Evolutionary conservation across 306 rosid species (phyloP).

Genomic region (Oxytropis ochrocephala): DNA sequence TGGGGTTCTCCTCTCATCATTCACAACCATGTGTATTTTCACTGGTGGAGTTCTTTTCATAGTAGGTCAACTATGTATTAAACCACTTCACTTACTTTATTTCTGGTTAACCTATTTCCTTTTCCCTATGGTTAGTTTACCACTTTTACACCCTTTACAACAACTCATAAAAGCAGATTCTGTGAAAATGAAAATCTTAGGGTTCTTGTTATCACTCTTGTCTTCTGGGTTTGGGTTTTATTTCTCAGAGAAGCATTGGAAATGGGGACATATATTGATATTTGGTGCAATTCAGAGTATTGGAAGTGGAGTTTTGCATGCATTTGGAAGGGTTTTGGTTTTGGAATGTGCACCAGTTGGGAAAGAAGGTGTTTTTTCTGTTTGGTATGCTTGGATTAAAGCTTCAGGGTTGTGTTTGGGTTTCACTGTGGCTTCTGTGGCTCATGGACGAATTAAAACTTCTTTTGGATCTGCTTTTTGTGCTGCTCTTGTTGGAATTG

Average conservation of each 20-base stretch:
- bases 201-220: constrained; percentile 41
- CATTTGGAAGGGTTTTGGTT: constrained; percentile 56
- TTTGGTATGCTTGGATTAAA: constrained; percentile 63
- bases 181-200: constrained; percentile 60
- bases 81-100: constrained; percentile 42
- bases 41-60: constrained; percentile 46
- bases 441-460: constrained; percentile 27
- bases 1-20: constrained; percentile 48
- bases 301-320: constrained; percentile 46
- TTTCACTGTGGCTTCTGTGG: constrained; percentile 41
- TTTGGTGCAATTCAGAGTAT: constrained; percentile 62
- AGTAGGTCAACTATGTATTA: constrained; percentile 60
- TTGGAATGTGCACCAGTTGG: constrained; percentile 55
- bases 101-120: constrained; percentile 70
- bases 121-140: constrained; percentile 53
- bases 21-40: constrained; percentile 62
- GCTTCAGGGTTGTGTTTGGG: constrained; percentile 48
- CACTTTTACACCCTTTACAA: constrained; percentile 51
- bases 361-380: constrained; percentile 58
- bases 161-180: constrained; percentile 34
- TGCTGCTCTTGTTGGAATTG: constrained; percentile 35
- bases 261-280: constrained; percentile 23
- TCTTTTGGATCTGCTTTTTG: constrained; percentile 54
- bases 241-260: constrained; percentile 34
- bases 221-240: constrained; percentile 57